Conservation (phyloP, 768 basidiomycete genomes). For the Rhodosporidiobolus odoratus region DNA sequence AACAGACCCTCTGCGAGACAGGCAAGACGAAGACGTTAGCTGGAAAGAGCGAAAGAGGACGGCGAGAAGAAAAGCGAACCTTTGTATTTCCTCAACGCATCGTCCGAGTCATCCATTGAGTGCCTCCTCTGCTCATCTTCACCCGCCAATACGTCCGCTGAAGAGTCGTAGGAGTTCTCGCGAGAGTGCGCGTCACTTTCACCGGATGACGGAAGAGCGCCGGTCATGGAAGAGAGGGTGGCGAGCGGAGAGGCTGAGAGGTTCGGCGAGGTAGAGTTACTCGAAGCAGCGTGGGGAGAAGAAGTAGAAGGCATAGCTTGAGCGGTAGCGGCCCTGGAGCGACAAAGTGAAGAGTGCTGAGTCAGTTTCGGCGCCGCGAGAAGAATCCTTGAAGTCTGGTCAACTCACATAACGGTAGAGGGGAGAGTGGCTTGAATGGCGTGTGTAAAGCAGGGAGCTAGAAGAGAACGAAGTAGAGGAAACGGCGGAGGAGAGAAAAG, state of each 20-base stretch:
- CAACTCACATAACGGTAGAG: no score
- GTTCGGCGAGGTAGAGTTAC: neutral
- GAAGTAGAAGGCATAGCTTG: slow-evolving; percentile 1
- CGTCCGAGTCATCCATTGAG: slow-evolving; percentile 8
- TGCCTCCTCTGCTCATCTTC: slow-evolving; percentile 2
- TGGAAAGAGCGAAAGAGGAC: no score
- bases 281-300: neutral
- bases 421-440: no score
- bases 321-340: slow-evolving; percentile 7
- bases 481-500: no score
- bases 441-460: no score
- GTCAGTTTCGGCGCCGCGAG: slow-evolving; percentile 4
- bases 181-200: neutral
- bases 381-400: no score
- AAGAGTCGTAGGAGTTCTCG: slow-evolving; percentile 8
- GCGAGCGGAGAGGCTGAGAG: slow-evolving; percentile 12
- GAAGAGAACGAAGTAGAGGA: no score
- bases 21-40: neutral
- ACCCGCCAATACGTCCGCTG: neutral
- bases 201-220: neutral
- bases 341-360: neutral
- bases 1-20: slow-evolving; percentile 16
- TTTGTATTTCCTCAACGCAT: slow-evolving; percentile 21
- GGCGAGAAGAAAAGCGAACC: slow-evolving; percentile 4
- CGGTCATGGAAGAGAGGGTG: neutral